Evolutionary conservation across 2,329 filamentous ascomycete genomes (phyloP), one percentile per base, ranked within the genome.

Genomic region (Thelonectria olida): DNA sequence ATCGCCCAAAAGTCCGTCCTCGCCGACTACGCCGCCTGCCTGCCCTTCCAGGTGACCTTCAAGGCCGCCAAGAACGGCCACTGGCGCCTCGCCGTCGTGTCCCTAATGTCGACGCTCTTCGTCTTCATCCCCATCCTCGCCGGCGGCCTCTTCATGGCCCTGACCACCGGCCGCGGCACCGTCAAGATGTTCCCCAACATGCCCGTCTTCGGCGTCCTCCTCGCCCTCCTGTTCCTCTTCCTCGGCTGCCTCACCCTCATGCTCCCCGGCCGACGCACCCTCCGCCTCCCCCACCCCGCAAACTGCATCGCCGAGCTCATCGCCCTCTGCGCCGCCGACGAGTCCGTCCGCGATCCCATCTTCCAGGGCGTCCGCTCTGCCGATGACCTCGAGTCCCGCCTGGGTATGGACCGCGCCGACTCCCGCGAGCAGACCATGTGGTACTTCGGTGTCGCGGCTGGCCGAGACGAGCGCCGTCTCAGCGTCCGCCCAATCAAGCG

Each of bases 251-350:
- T 95, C 51, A 73, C 86, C 41, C 76, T 86, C 6, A 78, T 92
- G 58, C 79, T 91, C 68, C 90, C 90, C 0, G 78, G 81, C 12
- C 84, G 91, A 13, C 78, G 81, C 41, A 80, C 83, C 38, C 87
- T 89, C 66, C 81, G 89, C 41, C 84, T 97, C 2, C 92, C 93
- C 0, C 93, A 96, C 73, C 83, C 84, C 5, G 88, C 92, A 39
- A 86, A 84, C 62, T 92, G 86, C 47, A 82, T 96, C 17, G 91
- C 91, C 1, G 92, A 94, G 73, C 82, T 94, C 20, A 85, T 96
- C 67, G 90, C 88, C 72, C 94, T 95, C 74, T 82, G 95, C 41
- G 88, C 92, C 61, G 89, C 90, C 67, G 89, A 89, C 42, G 89
- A 90, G 22, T 80, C 96, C 17, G 80, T 92, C 2, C 82, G 85